phyloP scores from a whole-genome alignment of 257 asterid genomes.

The Primulina eburnea region DNA sequence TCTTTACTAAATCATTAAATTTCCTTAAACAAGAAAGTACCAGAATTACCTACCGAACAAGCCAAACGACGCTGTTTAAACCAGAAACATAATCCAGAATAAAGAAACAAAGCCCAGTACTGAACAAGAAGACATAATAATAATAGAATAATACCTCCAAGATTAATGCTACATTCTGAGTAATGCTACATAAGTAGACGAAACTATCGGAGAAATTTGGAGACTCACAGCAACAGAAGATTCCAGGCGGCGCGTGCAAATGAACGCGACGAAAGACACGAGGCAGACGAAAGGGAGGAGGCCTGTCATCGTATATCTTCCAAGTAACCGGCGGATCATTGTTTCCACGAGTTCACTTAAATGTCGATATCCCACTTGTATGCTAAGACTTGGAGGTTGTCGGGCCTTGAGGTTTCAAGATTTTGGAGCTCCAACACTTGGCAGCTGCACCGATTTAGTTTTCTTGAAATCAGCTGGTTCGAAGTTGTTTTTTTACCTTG shows the following conservation, averaged over 20 bases:
- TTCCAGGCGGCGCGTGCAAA: conserved; percentile 65
- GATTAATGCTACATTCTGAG: conserved; percentile 3
- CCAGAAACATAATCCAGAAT: background rate
- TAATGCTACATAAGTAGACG: too few relatives aligned
- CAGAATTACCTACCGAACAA: background rate
- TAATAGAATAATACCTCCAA: too few relatives aligned
- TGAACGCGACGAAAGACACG: conserved; percentile 53
- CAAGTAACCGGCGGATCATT: conserved; percentile 44
- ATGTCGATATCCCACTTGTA: background rate
- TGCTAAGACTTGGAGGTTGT: background rate
- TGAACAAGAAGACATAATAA: background rate
- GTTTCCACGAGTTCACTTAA: conserved; percentile 30
- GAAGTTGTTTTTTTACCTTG: too few relatives aligned
- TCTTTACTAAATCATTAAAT: background rate
- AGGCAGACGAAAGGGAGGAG: conserved; percentile 43
- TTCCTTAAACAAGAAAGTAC: background rate
- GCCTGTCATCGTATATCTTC: conserved; percentile 44
- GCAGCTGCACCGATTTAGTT: too few relatives aligned
- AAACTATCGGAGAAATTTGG: background rate
- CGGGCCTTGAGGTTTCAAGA: too few relatives aligned
- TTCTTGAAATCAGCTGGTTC: too few relatives aligned
- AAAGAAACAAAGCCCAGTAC: background rate
- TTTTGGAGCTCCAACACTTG: too few relatives aligned
- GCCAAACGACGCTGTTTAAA: background rate
- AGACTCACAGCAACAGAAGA: conserved; percentile 55